These are phyloP conservation scores for Yarrowia divulgata DNA, from an alignment of 805 yeast species.

Conservation along the genomic window DNA sequence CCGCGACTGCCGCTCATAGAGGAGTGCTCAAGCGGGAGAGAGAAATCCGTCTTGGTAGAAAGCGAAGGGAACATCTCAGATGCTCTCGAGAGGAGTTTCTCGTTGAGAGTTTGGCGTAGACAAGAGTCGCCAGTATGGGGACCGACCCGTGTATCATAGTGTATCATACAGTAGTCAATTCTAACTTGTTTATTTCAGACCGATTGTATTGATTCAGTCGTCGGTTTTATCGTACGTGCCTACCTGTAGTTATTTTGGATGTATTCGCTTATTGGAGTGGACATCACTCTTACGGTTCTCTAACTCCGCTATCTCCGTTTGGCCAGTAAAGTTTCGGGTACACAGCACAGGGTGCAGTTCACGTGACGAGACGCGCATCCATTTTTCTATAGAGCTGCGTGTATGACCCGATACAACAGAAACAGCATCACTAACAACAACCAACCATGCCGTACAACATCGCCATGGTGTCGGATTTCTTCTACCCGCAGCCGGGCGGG, in stretches of 20 bases:
- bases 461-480: slow-evolving; percentile 90
- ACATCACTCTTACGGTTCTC: background rate
- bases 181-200: too few species aligned
- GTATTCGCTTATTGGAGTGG: too few species aligned
- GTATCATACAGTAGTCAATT: slow-evolving; percentile 1
- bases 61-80: background rate
- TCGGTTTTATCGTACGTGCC: too few species aligned
- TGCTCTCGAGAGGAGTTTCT: slow-evolving; percentile 9
- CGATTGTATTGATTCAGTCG: too few species aligned
- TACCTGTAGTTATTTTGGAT: too few species aligned
- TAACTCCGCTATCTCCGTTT: slow-evolving; percentile 4
- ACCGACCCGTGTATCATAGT: background rate
- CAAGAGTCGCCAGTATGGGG: background rate
- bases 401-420: too few species aligned
- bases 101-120: background rate
- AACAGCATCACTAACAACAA: background rate
- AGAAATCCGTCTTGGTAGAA: background rate
- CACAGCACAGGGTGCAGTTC: slow-evolving; percentile 15
- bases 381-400: too few species aligned
- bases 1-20: background rate
- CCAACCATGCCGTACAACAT: slow-evolving; percentile 29
- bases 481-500: slow-evolving; percentile 98
- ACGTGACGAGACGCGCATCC: slow-evolving; percentile 25
- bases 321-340: slow-evolving; percentile 11
- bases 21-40: background rate